Evolutionary conservation across 805 yeast genomes (phyloP).

Genomic region (Wickerhamomyces queroliae): DNA sequence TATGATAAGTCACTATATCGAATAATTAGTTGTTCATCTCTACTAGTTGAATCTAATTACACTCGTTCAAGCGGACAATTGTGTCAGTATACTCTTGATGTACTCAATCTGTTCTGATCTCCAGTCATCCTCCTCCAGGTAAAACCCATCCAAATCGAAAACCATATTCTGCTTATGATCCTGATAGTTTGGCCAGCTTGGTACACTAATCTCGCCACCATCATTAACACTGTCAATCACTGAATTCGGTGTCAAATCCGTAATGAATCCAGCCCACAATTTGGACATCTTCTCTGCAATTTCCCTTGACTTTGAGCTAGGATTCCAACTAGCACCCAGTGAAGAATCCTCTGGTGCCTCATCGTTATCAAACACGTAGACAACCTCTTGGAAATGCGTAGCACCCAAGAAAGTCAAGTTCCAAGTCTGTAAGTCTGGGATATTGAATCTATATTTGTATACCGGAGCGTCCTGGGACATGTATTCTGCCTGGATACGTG

Average conservation of each 20-base stretch:
- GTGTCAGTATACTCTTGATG: constrained; percentile 1
- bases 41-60: too few species aligned
- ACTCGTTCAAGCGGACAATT: neutral
- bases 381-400: neutral
- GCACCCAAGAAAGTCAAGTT: neutral
- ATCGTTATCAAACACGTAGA: constrained; percentile 1
- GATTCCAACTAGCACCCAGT: constrained; percentile 3
- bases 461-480: constrained; percentile 2
- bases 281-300: constrained; percentile 3
- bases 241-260: constrained; percentile 36
- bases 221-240: neutral
- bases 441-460: constrained; percentile 1
- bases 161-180: constrained; percentile 1
- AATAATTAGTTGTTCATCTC: too few species aligned
- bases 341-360: neutral
- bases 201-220: neutral
- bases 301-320: constrained; percentile 1
- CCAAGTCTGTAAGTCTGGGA: neutral
- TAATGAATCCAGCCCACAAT: constrained; percentile 4
- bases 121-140: constrained; percentile 5
- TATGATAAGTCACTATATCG: too few species aligned
- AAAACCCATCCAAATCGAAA: constrained; percentile 6
- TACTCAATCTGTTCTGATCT: constrained; percentile 3
- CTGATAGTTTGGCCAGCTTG: constrained; percentile 4
- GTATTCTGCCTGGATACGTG: constrained; percentile 2